These are phyloP conservation scores for Pachyrhizus erosus DNA, from an alignment of 306 rosid genomes.

Conservation along the genomic window DNA sequence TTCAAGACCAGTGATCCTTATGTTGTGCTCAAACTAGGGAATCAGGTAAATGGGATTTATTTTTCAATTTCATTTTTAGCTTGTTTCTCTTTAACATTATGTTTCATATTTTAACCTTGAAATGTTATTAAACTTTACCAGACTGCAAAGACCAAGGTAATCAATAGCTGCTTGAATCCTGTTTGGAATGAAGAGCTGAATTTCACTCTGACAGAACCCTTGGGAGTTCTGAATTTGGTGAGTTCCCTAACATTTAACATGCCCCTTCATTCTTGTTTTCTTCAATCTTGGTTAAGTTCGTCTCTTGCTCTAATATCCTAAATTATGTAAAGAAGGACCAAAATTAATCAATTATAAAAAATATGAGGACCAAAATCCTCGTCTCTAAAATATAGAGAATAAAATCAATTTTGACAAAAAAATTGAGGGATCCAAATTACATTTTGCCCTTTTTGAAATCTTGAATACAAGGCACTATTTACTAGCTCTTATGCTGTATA, in stretches of 20 bases:
- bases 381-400: background rate
- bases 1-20: constrained; percentile 98
- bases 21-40: constrained; percentile 88
- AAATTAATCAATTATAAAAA: background rate
- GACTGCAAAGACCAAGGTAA: constrained; percentile 94
- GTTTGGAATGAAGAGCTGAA: constrained; percentile 96
- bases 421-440: background rate
- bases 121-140: constrained; percentile 53
- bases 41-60: constrained; percentile 61
- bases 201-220: constrained; percentile 72
- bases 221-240: constrained; percentile 77
- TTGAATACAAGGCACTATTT: background rate
- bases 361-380: background rate
- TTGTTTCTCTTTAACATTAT: constrained; percentile 33
- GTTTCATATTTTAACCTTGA: background rate
- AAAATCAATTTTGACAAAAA: background rate
- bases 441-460: background rate
- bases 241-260: constrained; percentile 41
- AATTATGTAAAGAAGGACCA: background rate
- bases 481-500: background rate
- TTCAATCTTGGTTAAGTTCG: background rate
- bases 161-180: constrained; percentile 91
- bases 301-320: background rate
- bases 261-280: background rate
- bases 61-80: constrained; percentile 6